A percentile compares a stretch with the other conserved stretches of the same genome.
These are phyloP conservation scores for Microcyclospora tardicrescens DNA, from an alignment of 2,329 filamentous ascomycete genomes.

Conservation along the genomic window DNA sequence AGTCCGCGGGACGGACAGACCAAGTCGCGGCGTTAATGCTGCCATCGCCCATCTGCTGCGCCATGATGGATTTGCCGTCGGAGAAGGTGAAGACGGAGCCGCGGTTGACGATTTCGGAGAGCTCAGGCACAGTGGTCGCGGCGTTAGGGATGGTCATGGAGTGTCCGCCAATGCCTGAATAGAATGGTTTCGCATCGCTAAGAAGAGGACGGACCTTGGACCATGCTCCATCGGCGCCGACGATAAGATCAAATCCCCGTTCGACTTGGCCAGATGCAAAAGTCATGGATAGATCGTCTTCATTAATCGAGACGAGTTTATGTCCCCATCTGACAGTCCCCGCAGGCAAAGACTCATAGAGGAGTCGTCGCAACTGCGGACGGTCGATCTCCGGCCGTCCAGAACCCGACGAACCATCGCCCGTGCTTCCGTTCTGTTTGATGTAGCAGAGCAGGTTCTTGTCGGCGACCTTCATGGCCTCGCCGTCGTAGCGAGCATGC, in stretches of 20 bases:
- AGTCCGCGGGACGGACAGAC: conserved; percentile 14
- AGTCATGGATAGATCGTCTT: conserved; percentile 9
- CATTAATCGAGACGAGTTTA: conserved; percentile 12
- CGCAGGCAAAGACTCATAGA: conserved; percentile 20
- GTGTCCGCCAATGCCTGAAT: conserved; percentile 25
- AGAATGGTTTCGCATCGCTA: conserved; percentile 21
- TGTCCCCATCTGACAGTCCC: conserved; percentile 22
- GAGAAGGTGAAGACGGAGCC: conserved; percentile 17
- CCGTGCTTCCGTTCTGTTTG: conserved; percentile 11
- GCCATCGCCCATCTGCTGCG: conserved; percentile 16
- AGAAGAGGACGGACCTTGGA: conserved; percentile 25
- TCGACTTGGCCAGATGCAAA: conserved; percentile 24
- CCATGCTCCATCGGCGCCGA: conserved; percentile 35
- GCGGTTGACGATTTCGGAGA: conserved; percentile 23
- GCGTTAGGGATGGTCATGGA: conserved; percentile 20
- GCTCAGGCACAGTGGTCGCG: conserved; percentile 13
- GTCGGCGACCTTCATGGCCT: conserved; percentile 30
- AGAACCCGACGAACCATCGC: conserved; percentile 15
- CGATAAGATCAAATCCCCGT: conserved; percentile 27
- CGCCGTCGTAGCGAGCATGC: conserved; percentile 29
- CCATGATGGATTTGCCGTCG: conserved; percentile 18
- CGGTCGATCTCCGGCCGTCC: conserved; percentile 27
- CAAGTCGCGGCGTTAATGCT: conserved; percentile 19
- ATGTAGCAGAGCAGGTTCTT: conserved; percentile 24
- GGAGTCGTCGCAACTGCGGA: conserved; percentile 20